phyloP scores from a whole-genome alignment of 2,329 filamentous ascomycete species.

The Thelonectria blattea region DNA sequence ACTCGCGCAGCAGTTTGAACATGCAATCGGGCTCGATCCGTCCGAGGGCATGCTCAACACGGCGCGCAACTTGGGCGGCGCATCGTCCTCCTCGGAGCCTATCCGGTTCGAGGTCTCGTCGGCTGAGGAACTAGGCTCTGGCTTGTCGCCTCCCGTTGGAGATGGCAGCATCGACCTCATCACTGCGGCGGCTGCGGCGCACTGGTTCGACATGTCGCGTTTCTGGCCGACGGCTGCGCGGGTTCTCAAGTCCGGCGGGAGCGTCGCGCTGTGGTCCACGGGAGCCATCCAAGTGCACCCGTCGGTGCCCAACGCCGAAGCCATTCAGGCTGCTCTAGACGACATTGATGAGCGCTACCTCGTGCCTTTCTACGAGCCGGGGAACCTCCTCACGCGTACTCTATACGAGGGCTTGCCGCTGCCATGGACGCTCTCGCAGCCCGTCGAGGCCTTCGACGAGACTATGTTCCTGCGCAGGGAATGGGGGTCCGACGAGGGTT shows the following conservation, averaged over 20 bases:
- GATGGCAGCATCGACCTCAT: constrained; percentile 55
- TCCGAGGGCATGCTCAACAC: constrained; percentile 59
- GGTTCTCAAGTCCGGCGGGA: constrained; percentile 59
- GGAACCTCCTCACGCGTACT: constrained; percentile 49
- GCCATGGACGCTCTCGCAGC: constrained; percentile 53
- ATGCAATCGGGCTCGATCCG: constrained; percentile 57
- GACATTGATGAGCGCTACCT: constrained; percentile 46
- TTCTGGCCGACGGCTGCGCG: constrained; percentile 57
- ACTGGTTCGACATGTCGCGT: constrained; percentile 62
- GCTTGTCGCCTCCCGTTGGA: constrained; percentile 38
- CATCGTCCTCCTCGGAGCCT: constrained; percentile 34
- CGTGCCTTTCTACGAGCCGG: constrained; percentile 45
- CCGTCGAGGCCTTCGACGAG: constrained; percentile 48
- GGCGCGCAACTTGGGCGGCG: constrained; percentile 47
- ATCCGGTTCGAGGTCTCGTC: constrained; percentile 49
- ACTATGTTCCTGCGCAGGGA: constrained; percentile 47
- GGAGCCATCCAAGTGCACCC: constrained; percentile 39
- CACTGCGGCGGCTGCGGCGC: constrained; percentile 56
- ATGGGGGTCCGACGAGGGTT: constrained; percentile 46
- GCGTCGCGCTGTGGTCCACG: constrained; percentile 57
- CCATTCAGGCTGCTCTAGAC: constrained; percentile 50
- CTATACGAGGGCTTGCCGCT: constrained; percentile 52
- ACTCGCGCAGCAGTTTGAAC: constrained; percentile 53
- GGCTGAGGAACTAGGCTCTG: constrained; percentile 51
- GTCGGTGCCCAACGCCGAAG: constrained; percentile 46